phyloP scores from a whole-genome alignment of 805 yeast genomes.

The Clavispora asparagi region DNA sequence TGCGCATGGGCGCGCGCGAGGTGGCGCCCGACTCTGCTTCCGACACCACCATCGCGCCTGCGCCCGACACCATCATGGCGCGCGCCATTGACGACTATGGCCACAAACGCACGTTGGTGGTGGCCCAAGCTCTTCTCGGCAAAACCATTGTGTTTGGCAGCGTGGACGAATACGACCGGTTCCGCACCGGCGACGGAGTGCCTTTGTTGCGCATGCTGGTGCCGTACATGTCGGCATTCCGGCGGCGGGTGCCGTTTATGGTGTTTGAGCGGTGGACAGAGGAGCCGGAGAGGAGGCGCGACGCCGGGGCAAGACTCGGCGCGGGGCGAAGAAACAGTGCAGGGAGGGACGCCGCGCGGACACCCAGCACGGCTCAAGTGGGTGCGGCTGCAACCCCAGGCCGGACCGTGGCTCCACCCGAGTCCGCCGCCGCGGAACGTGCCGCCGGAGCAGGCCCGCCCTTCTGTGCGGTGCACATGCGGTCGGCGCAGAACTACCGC shows the following conservation, averaged over 20 bases:
- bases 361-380: too few relatives aligned
- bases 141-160: constrained; percentile 26
- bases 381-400: too few relatives aligned
- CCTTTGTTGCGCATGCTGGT: constrained; percentile 32
- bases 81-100: constrained; percentile 18
- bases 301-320: background rate
- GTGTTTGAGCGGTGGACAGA: constrained; percentile 28
- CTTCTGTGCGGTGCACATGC: constrained; percentile 29
- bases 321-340: background rate
- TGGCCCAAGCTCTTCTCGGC: constrained; percentile 30
- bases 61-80: constrained; percentile 14
- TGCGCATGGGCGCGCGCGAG: constrained; percentile 15
- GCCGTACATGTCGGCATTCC: constrained; percentile 33
- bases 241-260: constrained; percentile 31
- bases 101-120: constrained; percentile 24
- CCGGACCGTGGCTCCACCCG: too few relatives aligned
- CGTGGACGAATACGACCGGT: constrained; percentile 23
- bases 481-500: constrained; percentile 21
- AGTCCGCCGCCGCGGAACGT: too few relatives aligned
- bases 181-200: constrained; percentile 29
- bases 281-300: constrained; percentile 7
- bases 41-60: constrained; percentile 8
- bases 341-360: background rate
- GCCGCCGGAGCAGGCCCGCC: too few relatives aligned
- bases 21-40: constrained; percentile 6